Base-by-base conservation (phyloP, 2,329 filamentous ascomycete genomes). In the Monilinia aucupariae region DNA sequence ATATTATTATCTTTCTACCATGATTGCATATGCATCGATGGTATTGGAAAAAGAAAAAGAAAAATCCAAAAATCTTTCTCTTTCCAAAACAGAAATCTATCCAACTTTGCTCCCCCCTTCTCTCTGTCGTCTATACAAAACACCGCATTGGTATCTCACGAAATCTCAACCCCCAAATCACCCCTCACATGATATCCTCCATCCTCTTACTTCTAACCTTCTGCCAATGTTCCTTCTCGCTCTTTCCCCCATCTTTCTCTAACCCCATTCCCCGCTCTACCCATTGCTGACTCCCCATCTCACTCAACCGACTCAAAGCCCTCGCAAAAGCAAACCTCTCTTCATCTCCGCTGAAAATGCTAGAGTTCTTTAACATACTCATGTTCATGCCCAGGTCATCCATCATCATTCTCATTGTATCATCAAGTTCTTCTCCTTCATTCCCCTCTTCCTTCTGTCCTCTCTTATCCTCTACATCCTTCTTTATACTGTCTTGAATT, bases 251-350 rank as follows among this genome's bases (percentile, higher is more conserved):
- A 52, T 74, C 69, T 39, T 73, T 74, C 71, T 76, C 75, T 68
- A 80, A 74, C 0, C 79, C 80, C 71, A 74, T 84, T 1, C 85
- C 92, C 17, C 92, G 78, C 77, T 97, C 93, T 3, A 97, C 90
- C 94, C 94, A 99, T 74, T 97, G 89, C 75, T 86, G 85, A 74
- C 91, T 94, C 25, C 92, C 91, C 94, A 99, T 99, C 76, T 97
- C 92, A 61, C 81, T 88, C 65, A 99, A 77, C 62, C 94, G 80
- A 61, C 88, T 92, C 69, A 97, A 75, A 1, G 94, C 94, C 61
- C 94, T 81, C 30, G 92, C 92, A 79, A 99, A 99, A 0, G 94
- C 94, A 78, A 99, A 99, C 0, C 91, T 85, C 77, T 99, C 94
- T 78, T 99, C 94, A 64, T 97, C 94, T 48, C 94, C 94, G 1